phyloP scores from a whole-genome alignment of 169 alveolate genomes.

The Plasmodium sp. region DNA sequence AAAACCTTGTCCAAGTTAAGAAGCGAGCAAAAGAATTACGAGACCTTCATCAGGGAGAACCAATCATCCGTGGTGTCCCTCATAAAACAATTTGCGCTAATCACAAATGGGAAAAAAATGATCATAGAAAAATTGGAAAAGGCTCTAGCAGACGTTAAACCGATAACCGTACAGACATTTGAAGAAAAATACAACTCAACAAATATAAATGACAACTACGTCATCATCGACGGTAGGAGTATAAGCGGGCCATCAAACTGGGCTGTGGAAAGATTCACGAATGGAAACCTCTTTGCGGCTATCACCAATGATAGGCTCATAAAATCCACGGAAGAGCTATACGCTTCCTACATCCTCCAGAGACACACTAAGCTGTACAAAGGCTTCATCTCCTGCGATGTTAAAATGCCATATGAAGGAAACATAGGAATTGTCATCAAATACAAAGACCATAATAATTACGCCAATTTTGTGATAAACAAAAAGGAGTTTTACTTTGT shows the following conservation, averaged over 20 bases:
- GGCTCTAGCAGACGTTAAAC: conserved; percentile 9
- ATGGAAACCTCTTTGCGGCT: conserved; percentile 54
- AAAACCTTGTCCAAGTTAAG: conserved; percentile 12
- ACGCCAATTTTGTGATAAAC: conserved; percentile 43
- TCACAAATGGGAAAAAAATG: conserved; percentile 29
- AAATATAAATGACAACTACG: conserved; percentile 62
- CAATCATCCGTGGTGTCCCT: conserved; percentile 6
- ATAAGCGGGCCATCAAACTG: conserved; percentile 49
- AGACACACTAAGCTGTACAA: conserved; percentile 45
- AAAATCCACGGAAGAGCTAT: conserved; percentile 25
- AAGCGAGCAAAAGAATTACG: conserved; percentile 1
- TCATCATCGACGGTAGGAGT: conserved; percentile 36
- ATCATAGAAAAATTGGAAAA: conserved; percentile 45
- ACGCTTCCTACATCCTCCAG: conserved; percentile 60
- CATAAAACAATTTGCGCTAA: conserved; percentile 48
- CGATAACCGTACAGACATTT: conserved; percentile 36
- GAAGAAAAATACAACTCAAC: conserved; percentile 34
- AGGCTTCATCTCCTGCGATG: conserved; percentile 66
- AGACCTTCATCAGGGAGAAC: background rate
- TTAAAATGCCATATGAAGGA: conserved; percentile 67
- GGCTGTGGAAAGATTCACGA: conserved; percentile 53
- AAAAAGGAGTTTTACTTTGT: conserved; percentile 56
- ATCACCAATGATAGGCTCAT: conserved; percentile 33
- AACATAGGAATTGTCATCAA: conserved; percentile 41
- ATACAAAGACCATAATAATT: conserved; percentile 54